Evolutionary conservation across 2,329 filamentous ascomycete species (phyloP).

Genomic region (Pseudogymnoascus sp.): DNA sequence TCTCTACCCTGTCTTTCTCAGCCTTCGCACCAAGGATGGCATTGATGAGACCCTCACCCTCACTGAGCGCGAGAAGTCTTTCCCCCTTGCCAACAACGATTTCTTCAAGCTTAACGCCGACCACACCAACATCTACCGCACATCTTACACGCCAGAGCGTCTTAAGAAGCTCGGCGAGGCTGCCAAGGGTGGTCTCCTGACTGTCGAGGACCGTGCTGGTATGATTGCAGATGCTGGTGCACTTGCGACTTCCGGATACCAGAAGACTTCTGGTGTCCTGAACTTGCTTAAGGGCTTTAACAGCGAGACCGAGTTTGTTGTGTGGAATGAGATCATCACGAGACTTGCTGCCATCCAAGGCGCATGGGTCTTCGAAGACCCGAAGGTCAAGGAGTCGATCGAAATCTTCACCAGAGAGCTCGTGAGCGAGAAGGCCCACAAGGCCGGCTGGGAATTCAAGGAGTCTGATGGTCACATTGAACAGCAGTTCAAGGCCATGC

Average conservation of each 20-base stretch:
- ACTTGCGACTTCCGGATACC: slow-evolving; percentile 81
- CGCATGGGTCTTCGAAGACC: slow-evolving; percentile 84
- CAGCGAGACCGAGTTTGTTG: slow-evolving; percentile 79
- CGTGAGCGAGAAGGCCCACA: slow-evolving; percentile 71
- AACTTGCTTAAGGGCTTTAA: slow-evolving; percentile 82
- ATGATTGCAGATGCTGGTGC: slow-evolving; percentile 93
- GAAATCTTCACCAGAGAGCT: slow-evolving; percentile 78
- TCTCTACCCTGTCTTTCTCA: slow-evolving; percentile 84
- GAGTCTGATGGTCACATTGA: slow-evolving; percentile 81
- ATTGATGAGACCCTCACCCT: slow-evolving; percentile 72
- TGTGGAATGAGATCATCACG: slow-evolving; percentile 87
- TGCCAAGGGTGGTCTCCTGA: slow-evolving; percentile 72
- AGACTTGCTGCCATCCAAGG: slow-evolving; percentile 72
- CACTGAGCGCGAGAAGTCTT: slow-evolving; percentile 62
- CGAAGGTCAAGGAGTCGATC: slow-evolving; percentile 65
- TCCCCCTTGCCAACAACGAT: slow-evolving; percentile 71
- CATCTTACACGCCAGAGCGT: slow-evolving; percentile 76
- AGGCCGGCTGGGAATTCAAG: slow-evolving; percentile 82
- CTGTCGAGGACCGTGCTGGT: slow-evolving; percentile 85
- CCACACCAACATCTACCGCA: slow-evolving; percentile 87
- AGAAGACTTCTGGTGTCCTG: slow-evolving; percentile 84
- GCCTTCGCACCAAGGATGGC: slow-evolving; percentile 76
- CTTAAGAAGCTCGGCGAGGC: slow-evolving; percentile 82
- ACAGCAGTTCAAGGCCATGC: slow-evolving; percentile 88
- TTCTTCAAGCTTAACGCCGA: slow-evolving; percentile 98